Evolutionary conservation across 495 filamentous ascomycete genomes (phyloP).

Genomic region (Aspergillus heteromorphus): DNA sequence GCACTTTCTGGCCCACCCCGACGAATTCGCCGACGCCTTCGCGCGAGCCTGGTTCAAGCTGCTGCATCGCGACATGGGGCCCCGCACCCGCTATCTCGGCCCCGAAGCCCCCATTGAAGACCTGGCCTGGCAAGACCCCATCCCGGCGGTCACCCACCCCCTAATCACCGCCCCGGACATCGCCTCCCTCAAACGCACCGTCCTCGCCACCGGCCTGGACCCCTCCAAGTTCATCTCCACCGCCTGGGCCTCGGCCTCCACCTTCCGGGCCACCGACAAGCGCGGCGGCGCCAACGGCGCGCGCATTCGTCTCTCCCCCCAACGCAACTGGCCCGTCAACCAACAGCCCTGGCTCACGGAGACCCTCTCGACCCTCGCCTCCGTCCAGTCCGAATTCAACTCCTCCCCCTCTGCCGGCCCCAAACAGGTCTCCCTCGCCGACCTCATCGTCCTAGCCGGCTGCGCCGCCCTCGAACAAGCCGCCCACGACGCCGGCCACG

Average conservation of each 20-base stretch:
- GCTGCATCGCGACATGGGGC: slow-evolving; percentile 68
- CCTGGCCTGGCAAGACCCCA: slow-evolving; percentile 60
- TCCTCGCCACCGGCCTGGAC: slow-evolving; percentile 52
- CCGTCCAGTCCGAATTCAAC: slow-evolving; percentile 59
- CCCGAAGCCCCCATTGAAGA: slow-evolving; percentile 62
- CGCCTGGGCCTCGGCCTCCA: slow-evolving; percentile 66
- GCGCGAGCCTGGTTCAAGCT: slow-evolving; percentile 74
- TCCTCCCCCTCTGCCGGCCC: slow-evolving; percentile 35
- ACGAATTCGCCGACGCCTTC: slow-evolving; percentile 61
- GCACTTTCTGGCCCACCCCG: slow-evolving; percentile 58
- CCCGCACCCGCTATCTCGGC: slow-evolving; percentile 59
- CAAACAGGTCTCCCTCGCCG: slow-evolving; percentile 68
- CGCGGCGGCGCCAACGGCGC: slow-evolving; percentile 71
- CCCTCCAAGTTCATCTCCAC: slow-evolving; percentile 52
- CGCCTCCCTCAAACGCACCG: slow-evolving; percentile 56
- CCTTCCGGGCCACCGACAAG: slow-evolving; percentile 71
- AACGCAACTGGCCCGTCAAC: slow-evolving; percentile 64
- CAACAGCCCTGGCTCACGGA: slow-evolving; percentile 54
- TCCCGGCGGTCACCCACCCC: slow-evolving; percentile 51
- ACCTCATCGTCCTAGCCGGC: slow-evolving; percentile 64
- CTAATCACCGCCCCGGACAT: slow-evolving; percentile 55
- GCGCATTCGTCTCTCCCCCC: slow-evolving; percentile 64
- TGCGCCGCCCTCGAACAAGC: slow-evolving; percentile 40
- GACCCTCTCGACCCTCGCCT: slow-evolving; percentile 53
- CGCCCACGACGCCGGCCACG: slow-evolving; percentile 21